Conservation (phyloP, 257 asterid genomes). For the Solanum sejunctum region DNA sequence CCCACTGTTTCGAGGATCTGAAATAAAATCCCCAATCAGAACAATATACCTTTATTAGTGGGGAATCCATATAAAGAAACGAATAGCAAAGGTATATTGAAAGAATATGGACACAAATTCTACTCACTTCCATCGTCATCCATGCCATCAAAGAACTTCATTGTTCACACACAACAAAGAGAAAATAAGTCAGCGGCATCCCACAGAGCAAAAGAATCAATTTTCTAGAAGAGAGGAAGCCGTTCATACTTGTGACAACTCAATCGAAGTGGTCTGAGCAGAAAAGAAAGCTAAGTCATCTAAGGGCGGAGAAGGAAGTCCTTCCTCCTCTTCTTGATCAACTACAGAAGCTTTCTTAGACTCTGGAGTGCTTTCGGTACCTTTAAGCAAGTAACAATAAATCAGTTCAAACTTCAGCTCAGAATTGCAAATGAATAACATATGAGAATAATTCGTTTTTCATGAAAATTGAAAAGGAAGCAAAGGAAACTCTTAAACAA, state of each 20-base stretch:
- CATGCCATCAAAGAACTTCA: constrained; percentile 89
- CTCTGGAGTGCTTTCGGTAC: constrained; percentile 48
- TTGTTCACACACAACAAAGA: constrained; percentile 10
- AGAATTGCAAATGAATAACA: background rate
- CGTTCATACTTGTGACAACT: constrained; percentile 53
- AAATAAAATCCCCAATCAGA: constrained; percentile 34
- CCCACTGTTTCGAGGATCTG: constrained; percentile 81
- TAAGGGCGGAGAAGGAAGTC: constrained; percentile 95
- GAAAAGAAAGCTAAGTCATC: constrained; percentile 78
- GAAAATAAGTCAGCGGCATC: constrained; percentile 15
- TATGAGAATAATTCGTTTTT: background rate
- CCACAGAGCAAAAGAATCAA: background rate
- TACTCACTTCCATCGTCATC: constrained; percentile 99
- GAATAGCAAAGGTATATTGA: constrained; percentile 22
- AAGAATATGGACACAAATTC: constrained; percentile 17
- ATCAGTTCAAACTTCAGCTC: background rate
- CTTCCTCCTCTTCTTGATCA: constrained; percentile 64
- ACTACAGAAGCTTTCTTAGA: constrained; percentile 49
- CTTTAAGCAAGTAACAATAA: background rate
- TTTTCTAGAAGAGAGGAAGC: background rate
- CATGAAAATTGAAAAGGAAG: background rate
- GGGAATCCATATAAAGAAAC: constrained; percentile 49
- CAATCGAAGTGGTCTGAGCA: constrained; percentile 48
- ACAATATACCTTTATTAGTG: constrained; percentile 21
- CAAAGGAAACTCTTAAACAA: background rate